Percentiles rank a stretch among this genome's conserved stretches.
phyloP scores from a whole-genome alignment of 768 basidiomycete species.

The Tulasnella sp. region DNA sequence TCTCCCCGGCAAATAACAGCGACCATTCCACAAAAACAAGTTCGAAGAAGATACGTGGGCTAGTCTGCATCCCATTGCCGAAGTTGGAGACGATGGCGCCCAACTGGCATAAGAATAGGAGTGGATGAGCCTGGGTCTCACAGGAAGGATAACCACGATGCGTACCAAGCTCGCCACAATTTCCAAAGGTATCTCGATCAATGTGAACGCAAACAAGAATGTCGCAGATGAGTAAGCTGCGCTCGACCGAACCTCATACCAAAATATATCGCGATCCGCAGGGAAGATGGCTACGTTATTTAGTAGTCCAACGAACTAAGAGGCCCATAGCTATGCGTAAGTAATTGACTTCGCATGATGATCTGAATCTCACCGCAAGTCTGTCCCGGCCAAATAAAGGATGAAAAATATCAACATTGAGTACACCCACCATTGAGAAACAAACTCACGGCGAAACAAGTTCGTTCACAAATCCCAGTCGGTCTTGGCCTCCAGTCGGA shows the following conservation, averaged over 20 bases:
- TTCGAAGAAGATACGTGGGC: constrained; percentile 29
- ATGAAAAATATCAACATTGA: too few species aligned
- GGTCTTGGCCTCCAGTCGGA: constrained; percentile 19
- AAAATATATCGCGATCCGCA: constrained; percentile 33
- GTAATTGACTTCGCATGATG: neutral
- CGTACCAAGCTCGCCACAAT: constrained; percentile 27
- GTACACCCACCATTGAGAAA: too few species aligned
- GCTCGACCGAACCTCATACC: constrained; percentile 33
- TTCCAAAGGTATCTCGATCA: constrained; percentile 29
- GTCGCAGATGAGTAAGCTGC: constrained; percentile 33
- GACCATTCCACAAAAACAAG: constrained; percentile 28
- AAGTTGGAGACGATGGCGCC: constrained; percentile 26
- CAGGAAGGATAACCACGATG: constrained; percentile 2
- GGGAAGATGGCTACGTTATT: constrained; percentile 35
- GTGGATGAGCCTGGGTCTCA: neutral
- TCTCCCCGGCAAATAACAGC: constrained; percentile 27
- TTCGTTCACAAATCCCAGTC: constrained; percentile 22
- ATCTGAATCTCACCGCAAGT: constrained; percentile 1
- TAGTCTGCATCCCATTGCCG: constrained; percentile 28
- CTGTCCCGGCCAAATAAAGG: neutral
- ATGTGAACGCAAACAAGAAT: constrained; percentile 30
- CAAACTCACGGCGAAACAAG: constrained; percentile 14
- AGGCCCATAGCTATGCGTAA: neutral
- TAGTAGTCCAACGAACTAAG: constrained; percentile 22
- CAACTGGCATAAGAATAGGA: constrained; percentile 17